Base-by-base conservation (phyloP, 192 early-diverging fungal genomes). In the Coemansia sp. region DNA sequence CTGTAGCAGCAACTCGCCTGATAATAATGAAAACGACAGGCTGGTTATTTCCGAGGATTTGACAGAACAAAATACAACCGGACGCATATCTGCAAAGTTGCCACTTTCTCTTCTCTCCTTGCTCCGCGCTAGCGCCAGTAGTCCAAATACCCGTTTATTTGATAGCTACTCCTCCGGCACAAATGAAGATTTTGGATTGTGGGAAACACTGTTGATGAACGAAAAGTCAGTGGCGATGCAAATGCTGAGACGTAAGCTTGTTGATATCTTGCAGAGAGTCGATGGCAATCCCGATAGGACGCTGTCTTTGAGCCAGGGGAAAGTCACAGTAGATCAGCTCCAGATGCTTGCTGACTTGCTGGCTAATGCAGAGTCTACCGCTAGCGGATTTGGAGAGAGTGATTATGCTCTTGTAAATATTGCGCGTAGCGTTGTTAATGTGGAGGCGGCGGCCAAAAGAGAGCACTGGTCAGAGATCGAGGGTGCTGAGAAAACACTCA, bases 401-500 rank as follows among this genome's bases (percentile, higher is more conserved):
- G 51, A 40, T n/a, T 58, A 54, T 15, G 67, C 49, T 1, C 60
- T 69, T n/a, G 54, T 66, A 11, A 45, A 54, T 0, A 39, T 78
- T 43, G 67, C 61, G n/a, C 71, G 66, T 6, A 62, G 67, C 10
- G 63, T 69, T 22, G 65, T 63, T 12, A 49, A 46, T 19, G 40
- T 56, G 2, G 66, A 71, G 49, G 39, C 39, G 0, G 45, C 61
- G 13, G 66, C 42, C 0, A 47, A 13, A 18, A 65, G 59, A 13
- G 68, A 68, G 56, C 68, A 45, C 18, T 82, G 80, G 80, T 61
- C 66, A 22, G 75, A 82, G 65, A 66, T 63, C 7, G 68, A 77
- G 49, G 65, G 75, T 8, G 74, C 69, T 6, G 80, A 82, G 42
- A 82, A 82, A 63, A 82, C 80, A 6, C 52, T 82, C 26, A 71